Evolutionary conservation across 2,329 filamentous ascomycete species (phyloP).

Genomic region (Diaporthe humulicola): DNA sequence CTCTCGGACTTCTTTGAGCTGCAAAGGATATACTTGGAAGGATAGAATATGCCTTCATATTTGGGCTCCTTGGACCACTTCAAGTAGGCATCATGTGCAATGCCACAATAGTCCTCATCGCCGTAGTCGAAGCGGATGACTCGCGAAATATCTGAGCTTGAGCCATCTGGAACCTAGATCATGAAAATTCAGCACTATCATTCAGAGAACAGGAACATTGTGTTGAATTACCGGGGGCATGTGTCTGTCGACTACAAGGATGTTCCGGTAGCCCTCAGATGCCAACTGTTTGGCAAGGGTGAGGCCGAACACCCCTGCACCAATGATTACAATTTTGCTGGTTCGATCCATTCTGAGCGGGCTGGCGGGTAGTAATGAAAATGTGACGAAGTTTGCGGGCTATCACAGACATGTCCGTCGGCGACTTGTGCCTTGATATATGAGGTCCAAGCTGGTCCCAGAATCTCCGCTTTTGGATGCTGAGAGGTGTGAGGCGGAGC

Average conservation of each 20-base stretch:
- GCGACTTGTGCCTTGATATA: neutral
- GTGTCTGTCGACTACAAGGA: neutral
- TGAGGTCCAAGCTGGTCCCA: neutral
- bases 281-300: neutral
- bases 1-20: neutral
- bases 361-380: neutral
- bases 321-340: neutral
- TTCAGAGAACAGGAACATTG: neutral
- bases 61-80: neutral
- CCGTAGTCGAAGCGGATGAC: slow-evolving; percentile 7
- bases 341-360: neutral
- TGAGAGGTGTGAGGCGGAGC: neutral
- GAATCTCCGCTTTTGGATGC: too few relatives aligned
- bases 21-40: neutral
- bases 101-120: slow-evolving; percentile 3
- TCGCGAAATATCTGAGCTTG: slow-evolving; percentile 6
- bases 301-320: slow-evolving; percentile 6
- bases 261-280: slow-evolving; percentile 1
- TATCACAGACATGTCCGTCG: neutral
- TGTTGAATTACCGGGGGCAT: neutral
- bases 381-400: neutral
- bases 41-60: neutral
- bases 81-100: neutral
- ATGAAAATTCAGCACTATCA: neutral
- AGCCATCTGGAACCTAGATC: neutral